Conservation (phyloP, 2,329 filamentous ascomycete species). For the Ophiocordyceps camponoti-floridani region DNA sequence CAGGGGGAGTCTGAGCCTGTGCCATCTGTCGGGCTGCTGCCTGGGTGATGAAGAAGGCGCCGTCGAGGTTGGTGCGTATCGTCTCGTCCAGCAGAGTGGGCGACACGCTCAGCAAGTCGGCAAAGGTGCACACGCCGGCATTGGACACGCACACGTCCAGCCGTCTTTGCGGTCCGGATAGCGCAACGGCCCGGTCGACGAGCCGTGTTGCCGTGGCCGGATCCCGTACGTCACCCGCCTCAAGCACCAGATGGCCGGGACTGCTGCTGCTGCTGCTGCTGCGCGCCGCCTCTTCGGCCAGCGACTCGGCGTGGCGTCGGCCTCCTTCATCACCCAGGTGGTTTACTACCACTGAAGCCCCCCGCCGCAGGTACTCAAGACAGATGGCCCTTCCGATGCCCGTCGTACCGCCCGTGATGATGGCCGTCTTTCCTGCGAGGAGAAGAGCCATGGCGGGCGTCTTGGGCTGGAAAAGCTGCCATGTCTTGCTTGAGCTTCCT, state of each 20-base stretch:
- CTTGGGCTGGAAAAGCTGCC: background rate
- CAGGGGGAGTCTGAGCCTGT: constrained; percentile 35
- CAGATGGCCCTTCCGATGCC: constrained; percentile 78
- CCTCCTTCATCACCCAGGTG: constrained; percentile 43
- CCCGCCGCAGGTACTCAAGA: constrained; percentile 60
- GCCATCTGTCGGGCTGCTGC: constrained; percentile 75
- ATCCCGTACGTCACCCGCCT: too few species aligned
- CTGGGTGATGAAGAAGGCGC: constrained; percentile 78
- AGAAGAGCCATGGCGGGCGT: constrained; percentile 13
- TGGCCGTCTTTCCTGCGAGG: constrained; percentile 58
- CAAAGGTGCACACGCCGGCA: constrained; percentile 76
- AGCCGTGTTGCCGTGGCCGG: too few species aligned
- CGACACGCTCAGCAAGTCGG: constrained; percentile 62
- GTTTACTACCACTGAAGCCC: constrained; percentile 65
- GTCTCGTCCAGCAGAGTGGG: constrained; percentile 54
- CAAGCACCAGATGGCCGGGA: too few species aligned
- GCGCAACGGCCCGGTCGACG: constrained; percentile 32
- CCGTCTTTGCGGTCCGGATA: constrained; percentile 32
- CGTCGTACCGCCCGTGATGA: constrained; percentile 74
- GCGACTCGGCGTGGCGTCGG: too few species aligned
- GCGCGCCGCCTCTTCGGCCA: too few species aligned
- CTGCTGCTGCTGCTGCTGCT: too few species aligned
- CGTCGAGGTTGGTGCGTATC: constrained; percentile 64
- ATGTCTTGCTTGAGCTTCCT: too few species aligned
- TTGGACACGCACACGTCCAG: constrained; percentile 75